Percentiles rank a stretch among this genome's conserved stretches.
Evolutionary conservation across 345 rosid genomes (phyloP).

Genomic region (Lumnitzera littorea): DNA sequence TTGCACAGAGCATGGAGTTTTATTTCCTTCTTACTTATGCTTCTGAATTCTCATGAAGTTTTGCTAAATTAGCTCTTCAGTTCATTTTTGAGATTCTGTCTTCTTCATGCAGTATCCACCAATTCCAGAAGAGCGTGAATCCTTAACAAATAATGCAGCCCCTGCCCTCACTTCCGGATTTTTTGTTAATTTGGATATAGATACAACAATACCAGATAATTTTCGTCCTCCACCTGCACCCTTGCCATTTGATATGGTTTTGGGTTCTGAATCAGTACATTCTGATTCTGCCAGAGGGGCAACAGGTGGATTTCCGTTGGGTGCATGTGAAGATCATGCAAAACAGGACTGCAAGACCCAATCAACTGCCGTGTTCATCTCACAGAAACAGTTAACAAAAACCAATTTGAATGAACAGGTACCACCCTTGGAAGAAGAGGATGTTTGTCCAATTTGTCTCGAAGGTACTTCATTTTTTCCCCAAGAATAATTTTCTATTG

Average conservation of each 20-base stretch:
- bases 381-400: constrained; percentile 43
- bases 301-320: constrained; percentile 31
- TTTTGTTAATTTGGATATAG: constrained; percentile 48
- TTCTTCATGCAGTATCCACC: constrained; percentile 48
- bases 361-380: constrained; percentile 32
- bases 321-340: constrained; percentile 34
- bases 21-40: background rate
- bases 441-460: constrained; percentile 76
- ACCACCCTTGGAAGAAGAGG: constrained; percentile 55
- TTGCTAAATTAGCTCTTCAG: constrained; percentile 1
- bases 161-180: constrained; percentile 46
- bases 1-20: no score
- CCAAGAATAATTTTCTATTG: background rate
- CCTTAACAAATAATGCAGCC: constrained; percentile 36
- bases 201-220: constrained; percentile 56
- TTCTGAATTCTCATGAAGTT: background rate
- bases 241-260: constrained; percentile 58
- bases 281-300: constrained; percentile 27
- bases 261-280: constrained; percentile 32
- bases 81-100: constrained; percentile 10
- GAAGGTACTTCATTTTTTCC: constrained; percentile 42
- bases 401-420: constrained; percentile 27
- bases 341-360: constrained; percentile 42
- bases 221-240: constrained; percentile 70
- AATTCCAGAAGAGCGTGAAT: constrained; percentile 39